Evolutionary conservation across 116 monocot species (phyloP).

Genomic region (Phalaenopsis hybrid): DNA sequence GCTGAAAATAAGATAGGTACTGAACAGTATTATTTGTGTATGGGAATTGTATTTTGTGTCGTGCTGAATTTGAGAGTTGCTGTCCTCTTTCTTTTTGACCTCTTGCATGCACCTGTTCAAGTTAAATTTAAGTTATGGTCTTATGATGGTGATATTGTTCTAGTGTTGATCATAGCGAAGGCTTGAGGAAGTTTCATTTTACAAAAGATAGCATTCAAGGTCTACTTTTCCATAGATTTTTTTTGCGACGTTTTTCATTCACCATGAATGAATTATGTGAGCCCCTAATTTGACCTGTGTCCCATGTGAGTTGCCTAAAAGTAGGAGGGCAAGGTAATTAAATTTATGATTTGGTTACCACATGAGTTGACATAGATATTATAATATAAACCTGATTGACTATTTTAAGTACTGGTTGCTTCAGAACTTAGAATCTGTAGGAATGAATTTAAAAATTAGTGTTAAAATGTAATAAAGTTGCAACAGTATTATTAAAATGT

Average conservation of each 20-base stretch:
- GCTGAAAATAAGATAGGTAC: not conserved
- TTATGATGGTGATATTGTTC: not conserved
- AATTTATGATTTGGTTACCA: too few species aligned
- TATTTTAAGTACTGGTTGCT: not conserved
- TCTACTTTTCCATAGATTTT: not conserved
- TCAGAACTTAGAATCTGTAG: not conserved
- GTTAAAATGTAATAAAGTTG: not conserved
- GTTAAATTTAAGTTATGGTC: not conserved
- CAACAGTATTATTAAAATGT: not conserved
- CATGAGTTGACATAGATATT: not conserved
- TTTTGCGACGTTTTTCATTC: not conserved
- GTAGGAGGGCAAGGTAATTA: too few species aligned
- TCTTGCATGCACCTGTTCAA: not conserved
- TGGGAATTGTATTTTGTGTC: not conserved
- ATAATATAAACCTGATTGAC: not conserved
- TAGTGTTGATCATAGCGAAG: not conserved
- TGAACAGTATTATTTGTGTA: not conserved
- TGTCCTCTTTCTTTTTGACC: not conserved
- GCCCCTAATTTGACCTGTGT: not conserved
- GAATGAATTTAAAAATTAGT: not conserved
- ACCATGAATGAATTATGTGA: not conserved
- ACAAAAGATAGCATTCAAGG: not conserved
- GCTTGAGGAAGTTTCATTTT: not conserved
- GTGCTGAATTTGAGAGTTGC: not conserved
- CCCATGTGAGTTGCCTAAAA: too few species aligned